These are phyloP conservation scores for Beta vulgaris DNA, from an alignment of 148 eudicot species.

Conservation along the genomic window DNA sequence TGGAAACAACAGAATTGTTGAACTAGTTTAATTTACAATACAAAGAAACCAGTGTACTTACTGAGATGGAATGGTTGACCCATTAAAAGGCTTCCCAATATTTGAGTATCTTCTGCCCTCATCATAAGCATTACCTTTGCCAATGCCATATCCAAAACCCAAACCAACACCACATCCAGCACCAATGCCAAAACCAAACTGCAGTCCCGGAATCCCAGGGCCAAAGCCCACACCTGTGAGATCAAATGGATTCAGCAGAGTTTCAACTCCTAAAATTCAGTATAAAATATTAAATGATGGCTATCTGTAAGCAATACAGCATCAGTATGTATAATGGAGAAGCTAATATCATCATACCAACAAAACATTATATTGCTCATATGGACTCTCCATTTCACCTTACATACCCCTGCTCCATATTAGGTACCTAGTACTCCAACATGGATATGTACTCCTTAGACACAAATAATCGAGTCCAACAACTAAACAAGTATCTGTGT, in stretches of 20 bases:
- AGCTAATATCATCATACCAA: neutral
- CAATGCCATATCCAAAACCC: slow-evolving; percentile 90
- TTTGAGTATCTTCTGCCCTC: slow-evolving; percentile 62
- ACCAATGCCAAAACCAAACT: slow-evolving; percentile 83
- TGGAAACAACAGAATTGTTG: neutral
- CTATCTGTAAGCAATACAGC: neutral
- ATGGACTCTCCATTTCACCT: neutral
- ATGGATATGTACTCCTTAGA: neutral
- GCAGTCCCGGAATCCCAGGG: slow-evolving; percentile 85
- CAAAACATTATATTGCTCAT: neutral
- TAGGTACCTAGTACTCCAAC: neutral
- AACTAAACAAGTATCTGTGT: neutral
- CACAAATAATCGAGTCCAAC: neutral
- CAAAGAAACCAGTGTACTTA: slow-evolving; percentile 32
- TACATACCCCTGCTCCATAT: neutral
- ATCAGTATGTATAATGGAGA: neutral
- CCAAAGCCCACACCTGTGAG: slow-evolving; percentile 76
- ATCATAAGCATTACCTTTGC: slow-evolving; percentile 80
- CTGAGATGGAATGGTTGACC: slow-evolving; percentile 55
- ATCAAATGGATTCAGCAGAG: neutral
- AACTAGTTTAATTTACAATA: neutral
- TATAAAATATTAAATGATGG: too few species aligned
- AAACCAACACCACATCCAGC: slow-evolving; percentile 91
- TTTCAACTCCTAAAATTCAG: neutral
- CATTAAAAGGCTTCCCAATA: slow-evolving; percentile 43